Percentiles rank a stretch among this genome's conserved stretches.
Conservation (phyloP, 1,284 basidiomycete species). For the Singerocomus rubriflavus region DNA sequence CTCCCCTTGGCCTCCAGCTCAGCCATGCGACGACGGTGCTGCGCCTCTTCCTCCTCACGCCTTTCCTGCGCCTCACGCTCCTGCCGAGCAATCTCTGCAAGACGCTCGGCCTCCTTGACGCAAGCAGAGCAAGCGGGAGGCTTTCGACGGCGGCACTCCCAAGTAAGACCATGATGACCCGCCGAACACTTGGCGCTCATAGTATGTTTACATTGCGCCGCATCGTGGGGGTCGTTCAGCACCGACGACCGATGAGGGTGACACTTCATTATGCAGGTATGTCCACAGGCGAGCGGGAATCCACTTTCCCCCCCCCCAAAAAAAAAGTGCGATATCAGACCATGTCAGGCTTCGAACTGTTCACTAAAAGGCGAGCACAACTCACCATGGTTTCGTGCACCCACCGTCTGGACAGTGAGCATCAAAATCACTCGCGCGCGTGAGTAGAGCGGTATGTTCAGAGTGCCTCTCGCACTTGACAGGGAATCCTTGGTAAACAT, state of each 20-base stretch:
- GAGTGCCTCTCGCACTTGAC: constrained; percentile 54
- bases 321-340: not conserved
- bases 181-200: constrained; percentile 2
- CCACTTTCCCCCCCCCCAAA: constrained; percentile 3
- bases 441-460: constrained; percentile 36
- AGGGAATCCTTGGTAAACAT: constrained; percentile 58
- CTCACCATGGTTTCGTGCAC: constrained; percentile 54
- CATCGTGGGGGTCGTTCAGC: constrained; percentile 30
- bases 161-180: constrained; percentile 5
- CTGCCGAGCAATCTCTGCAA: not conserved
- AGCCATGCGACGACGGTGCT: not conserved
- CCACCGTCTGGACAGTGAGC: constrained; percentile 57
- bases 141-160: constrained; percentile 14
- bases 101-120: constrained; percentile 2
- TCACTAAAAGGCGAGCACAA: not conserved
- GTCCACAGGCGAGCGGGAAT: constrained; percentile 37
- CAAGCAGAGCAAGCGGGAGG: constrained; percentile 10
- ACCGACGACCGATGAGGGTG: constrained; percentile 32
- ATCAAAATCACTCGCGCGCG: constrained; percentile 47
- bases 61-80: not conserved
- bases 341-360: not conserved
- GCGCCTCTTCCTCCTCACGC: constrained; percentile 7
- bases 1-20: not conserved
- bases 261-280: constrained; percentile 51
- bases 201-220: constrained; percentile 30